Conservation (phyloP, 208 protist genomes). For the Acanthamoeba healyi region DNA sequence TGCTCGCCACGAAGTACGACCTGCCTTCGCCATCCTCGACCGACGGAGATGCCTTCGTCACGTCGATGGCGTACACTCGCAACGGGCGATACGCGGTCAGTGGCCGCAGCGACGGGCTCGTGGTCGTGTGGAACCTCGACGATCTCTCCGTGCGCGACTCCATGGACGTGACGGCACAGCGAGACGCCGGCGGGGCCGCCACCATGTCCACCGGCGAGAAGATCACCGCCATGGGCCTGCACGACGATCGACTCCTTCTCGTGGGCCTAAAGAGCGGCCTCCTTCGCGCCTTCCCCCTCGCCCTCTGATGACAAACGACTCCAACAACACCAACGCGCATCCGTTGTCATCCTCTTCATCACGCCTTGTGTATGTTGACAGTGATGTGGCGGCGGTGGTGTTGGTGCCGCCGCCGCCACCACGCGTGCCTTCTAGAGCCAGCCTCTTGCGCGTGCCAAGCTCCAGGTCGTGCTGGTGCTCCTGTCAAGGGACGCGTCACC, state of each 20-base stretch:
- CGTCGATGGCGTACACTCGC: slow-evolving; percentile 19
- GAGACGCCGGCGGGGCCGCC: neutral
- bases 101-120: slow-evolving; percentile 61
- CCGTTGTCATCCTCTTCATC: too few species aligned
- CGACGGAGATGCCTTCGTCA: slow-evolving; percentile 3
- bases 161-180: neutral
- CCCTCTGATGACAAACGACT: neutral
- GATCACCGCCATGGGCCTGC: neutral
- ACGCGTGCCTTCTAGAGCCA: too few species aligned
- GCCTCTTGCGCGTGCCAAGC: neutral
- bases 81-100: slow-evolving; percentile 12
- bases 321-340: too few species aligned
- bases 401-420: too few species aligned
- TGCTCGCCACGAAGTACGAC: neutral
- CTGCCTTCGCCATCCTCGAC: neutral
- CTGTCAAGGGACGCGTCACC: too few species aligned
- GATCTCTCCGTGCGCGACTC: slow-evolving; percentile 64
- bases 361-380: too few species aligned
- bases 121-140: slow-evolving; percentile 47
- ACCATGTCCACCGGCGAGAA: neutral
- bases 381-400: too few species aligned
- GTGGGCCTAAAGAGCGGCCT: slow-evolving; percentile 8
- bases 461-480: neutral
- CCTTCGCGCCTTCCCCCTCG: slow-evolving; percentile 27
- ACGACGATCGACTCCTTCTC: slow-evolving; percentile 35